phyloP scores from a whole-genome alignment of 1,284 basidiomycete genomes.

The Exobasidium rhododendri region DNA sequence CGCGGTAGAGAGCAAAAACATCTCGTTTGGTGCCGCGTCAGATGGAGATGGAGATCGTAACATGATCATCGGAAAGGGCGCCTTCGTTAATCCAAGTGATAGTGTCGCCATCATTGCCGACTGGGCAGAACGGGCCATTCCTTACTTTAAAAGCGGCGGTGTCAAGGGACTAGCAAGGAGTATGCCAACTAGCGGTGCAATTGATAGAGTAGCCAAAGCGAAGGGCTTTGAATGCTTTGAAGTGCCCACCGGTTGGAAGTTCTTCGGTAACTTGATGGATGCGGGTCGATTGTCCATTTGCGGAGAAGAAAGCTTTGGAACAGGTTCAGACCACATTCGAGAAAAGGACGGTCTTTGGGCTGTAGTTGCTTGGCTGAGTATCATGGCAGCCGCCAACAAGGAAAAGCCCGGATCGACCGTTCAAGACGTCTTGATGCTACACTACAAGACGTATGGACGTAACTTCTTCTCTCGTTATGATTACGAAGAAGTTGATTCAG shows the following conservation, averaged over 20 bases:
- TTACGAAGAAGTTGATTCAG: constrained; percentile 94
- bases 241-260: constrained; percentile 98
- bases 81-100: constrained; percentile 96
- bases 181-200: constrained; percentile 96
- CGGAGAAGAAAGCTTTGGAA: constrained; percentile 97
- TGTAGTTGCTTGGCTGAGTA: constrained; percentile 93
- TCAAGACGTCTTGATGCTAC: constrained; percentile 64
- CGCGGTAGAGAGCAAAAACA: constrained; percentile 78
- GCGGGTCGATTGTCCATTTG: constrained; percentile 94
- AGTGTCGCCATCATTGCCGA: constrained; percentile 98
- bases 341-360: constrained; percentile 99
- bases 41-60: constrained; percentile 98
- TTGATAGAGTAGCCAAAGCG: constrained; percentile 91
- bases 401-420: constrained; percentile 57
- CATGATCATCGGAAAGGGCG: constrained; percentile 98
- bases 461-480: constrained; percentile 97
- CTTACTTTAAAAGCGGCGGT: constrained; percentile 86
- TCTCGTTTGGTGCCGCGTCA: constrained; percentile 90
- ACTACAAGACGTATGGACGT: constrained; percentile 90
- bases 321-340: constrained; percentile 98
- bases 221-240: constrained; percentile 92
- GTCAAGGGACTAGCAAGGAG: constrained; percentile 91
- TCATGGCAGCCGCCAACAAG: constrained; percentile 87
- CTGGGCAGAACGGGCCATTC: constrained; percentile 86
- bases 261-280: constrained; percentile 99